These are phyloP conservation scores for Asterochloris sp. DNA, from an alignment of 139 green algal genomes.

Conservation along the genomic window DNA sequence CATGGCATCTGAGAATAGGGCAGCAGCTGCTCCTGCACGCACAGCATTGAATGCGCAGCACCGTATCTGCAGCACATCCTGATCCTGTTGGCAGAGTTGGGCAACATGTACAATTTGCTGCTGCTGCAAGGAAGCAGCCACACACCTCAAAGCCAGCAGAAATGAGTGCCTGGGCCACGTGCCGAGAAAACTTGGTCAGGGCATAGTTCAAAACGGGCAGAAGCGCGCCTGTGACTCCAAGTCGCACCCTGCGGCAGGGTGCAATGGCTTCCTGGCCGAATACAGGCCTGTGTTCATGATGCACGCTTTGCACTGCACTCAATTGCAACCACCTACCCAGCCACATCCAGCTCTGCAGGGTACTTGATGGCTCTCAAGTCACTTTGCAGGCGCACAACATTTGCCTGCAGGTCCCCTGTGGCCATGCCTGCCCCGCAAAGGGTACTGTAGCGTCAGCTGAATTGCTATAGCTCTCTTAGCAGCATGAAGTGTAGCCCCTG, in stretches of 20 bases:
- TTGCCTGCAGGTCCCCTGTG: slow-evolving; percentile 52
- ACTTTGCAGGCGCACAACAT: slow-evolving; percentile 42
- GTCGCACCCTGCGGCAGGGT: slow-evolving; percentile 14
- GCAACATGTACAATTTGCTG: too few species aligned
- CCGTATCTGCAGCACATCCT: neutral
- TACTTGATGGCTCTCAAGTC: slow-evolving; percentile 54
- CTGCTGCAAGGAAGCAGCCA: neutral
- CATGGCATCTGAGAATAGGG: neutral
- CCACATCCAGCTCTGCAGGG: slow-evolving; percentile 40
- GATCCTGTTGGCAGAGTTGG: neutral
- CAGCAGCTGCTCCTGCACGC: neutral
- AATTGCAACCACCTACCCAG: slow-evolving; percentile 40
- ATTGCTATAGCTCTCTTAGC: neutral
- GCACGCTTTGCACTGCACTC: neutral
- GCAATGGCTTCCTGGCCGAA: neutral
- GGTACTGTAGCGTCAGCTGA: too few species aligned
- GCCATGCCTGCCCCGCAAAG: slow-evolving; percentile 22
- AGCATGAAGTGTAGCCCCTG: neutral
- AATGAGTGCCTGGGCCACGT: slow-evolving; percentile 44
- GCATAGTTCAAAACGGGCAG: slow-evolving; percentile 58
- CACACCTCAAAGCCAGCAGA: slow-evolving; percentile 47
- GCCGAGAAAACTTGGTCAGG: slow-evolving; percentile 56
- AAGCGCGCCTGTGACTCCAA: slow-evolving; percentile 50
- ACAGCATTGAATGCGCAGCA: neutral
- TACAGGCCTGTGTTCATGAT: neutral